phyloP scores from a whole-genome alignment of 169 alveolate species.

The Plasmodium gonderi region DNA sequence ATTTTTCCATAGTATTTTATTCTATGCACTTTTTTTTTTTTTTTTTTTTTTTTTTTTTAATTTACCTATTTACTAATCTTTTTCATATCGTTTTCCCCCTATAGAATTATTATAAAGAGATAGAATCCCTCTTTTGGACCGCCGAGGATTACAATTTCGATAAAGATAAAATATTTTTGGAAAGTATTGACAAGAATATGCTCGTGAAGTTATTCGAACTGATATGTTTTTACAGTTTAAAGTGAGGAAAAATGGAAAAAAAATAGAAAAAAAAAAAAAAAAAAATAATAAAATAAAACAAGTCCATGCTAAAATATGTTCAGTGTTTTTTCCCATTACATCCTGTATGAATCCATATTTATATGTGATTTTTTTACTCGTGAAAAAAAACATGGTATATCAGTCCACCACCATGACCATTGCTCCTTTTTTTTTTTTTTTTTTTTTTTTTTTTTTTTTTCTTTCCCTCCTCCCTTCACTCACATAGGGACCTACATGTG shows the following conservation, averaged over 20 bases:
- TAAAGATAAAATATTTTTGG: slow-evolving; percentile 79
- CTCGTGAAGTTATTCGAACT: slow-evolving; percentile 65
- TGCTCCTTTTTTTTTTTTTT: neutral
- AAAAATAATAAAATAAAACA: too few relatives aligned
- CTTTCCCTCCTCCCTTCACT: neutral
- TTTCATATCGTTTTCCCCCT: neutral
- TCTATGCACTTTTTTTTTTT: neutral
- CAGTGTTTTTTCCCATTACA: too few relatives aligned
- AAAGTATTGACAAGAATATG: slow-evolving; percentile 53
- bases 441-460: neutral
- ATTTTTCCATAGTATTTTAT: neutral
- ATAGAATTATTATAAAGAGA: slow-evolving; percentile 87
- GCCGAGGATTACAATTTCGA: slow-evolving; percentile 90
- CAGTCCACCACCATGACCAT: too few relatives aligned
- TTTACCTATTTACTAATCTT: neutral
- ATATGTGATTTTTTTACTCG: too few relatives aligned
- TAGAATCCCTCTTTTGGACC: slow-evolving; percentile 91
- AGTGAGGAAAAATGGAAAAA: slow-evolving; percentile 29
- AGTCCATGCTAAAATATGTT: too few relatives aligned
- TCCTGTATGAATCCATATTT: too few relatives aligned
- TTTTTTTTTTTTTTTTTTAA: neutral
- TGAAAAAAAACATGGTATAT: too few relatives aligned
- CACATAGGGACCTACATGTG: slow-evolving; percentile 40
- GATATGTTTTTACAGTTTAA: slow-evolving; percentile 69
- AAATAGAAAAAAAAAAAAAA: neutral